These are phyloP conservation scores for Podospora comata DNA, from an alignment of 495 filamentous ascomycete species.

Conservation along the genomic window DNA sequence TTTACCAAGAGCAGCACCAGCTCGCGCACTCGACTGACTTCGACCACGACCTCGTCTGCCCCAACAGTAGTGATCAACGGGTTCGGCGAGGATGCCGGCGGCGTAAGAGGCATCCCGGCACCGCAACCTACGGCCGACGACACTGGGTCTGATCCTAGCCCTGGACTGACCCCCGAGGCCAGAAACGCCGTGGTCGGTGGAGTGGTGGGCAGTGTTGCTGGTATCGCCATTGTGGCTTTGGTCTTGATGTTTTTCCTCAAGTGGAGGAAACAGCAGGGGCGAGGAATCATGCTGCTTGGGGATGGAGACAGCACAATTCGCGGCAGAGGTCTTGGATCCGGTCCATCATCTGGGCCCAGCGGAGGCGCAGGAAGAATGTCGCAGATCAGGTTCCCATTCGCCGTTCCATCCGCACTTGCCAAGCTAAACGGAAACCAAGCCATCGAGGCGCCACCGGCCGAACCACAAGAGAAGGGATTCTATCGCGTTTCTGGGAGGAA, in stretches of 20 bases:
- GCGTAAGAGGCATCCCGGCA: conserved; percentile 8
- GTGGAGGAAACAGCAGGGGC: conserved; percentile 50
- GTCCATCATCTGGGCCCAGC: conserved; percentile 24
- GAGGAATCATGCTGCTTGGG: conserved; percentile 31
- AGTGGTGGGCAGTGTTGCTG: conserved; percentile 64
- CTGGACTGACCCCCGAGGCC: conserved; percentile 32
- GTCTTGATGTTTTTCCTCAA: conserved; percentile 54
- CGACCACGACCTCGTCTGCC: conserved; percentile 8
- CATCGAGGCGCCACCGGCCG: conserved; percentile 44
- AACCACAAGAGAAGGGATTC: conserved; percentile 44
- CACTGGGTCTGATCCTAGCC: conserved; percentile 11
- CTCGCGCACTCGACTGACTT: conserved; percentile 19
- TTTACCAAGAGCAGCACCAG: conserved; percentile 21
- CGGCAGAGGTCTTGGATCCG: conserved; percentile 11
- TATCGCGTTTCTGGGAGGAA: conserved; percentile 66
- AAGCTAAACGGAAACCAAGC: conserved; percentile 47
- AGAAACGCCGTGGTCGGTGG: conserved; percentile 56
- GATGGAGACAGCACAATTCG: conserved; percentile 26
- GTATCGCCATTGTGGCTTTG: conserved; percentile 56
- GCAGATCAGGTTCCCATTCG: conserved; percentile 53
- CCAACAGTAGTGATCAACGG: conserved; percentile 16
- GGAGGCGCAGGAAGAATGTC: conserved; percentile 36
- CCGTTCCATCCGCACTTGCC: conserved; percentile 55
- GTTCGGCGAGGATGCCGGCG: conserved; percentile 12
- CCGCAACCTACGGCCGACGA: conserved; percentile 8